These are phyloP conservation scores for Psilocybe mexicana DNA, from an alignment of 1,284 basidiomycete species.

Conservation along the genomic window DNA sequence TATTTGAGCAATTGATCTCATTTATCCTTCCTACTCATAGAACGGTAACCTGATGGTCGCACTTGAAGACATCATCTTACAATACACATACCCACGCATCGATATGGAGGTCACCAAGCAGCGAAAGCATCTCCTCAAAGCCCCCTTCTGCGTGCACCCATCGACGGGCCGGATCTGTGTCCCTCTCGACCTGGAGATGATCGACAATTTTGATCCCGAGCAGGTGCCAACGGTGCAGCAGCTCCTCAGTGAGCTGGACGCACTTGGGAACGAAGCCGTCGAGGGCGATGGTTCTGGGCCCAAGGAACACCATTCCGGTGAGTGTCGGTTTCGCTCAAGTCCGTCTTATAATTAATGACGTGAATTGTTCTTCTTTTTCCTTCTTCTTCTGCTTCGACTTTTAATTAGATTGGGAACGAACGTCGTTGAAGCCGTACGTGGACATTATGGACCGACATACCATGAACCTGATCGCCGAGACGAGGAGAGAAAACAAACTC, in stretches of 20 bases:
- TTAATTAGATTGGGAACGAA: slow-evolving; percentile 63
- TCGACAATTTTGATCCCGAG: slow-evolving; percentile 88
- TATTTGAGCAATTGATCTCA: not conserved
- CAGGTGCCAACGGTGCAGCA: slow-evolving; percentile 85
- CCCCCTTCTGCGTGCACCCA: slow-evolving; percentile 96
- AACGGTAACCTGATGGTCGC: slow-evolving; percentile 37
- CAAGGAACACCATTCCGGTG: slow-evolving; percentile 53
- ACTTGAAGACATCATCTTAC: slow-evolving; percentile 87
- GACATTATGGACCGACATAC: slow-evolving; percentile 86
- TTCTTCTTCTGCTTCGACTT: too few species aligned
- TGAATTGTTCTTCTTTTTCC: not conserved
- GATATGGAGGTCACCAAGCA: slow-evolving; percentile 98
- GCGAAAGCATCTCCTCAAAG: slow-evolving; percentile 96
- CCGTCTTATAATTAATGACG: not conserved
- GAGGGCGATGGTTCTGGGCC: slow-evolving; percentile 30
- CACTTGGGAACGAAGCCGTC: slow-evolving; percentile 29
- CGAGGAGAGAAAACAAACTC: slow-evolving; percentile 49
- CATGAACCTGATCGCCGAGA: slow-evolving; percentile 57
- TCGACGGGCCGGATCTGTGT: slow-evolving; percentile 96
- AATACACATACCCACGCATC: slow-evolving; percentile 95
- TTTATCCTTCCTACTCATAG: not conserved
- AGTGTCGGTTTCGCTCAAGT: slow-evolving; percentile 10
- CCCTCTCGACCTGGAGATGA: slow-evolving; percentile 77
- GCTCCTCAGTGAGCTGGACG: slow-evolving; percentile 79
- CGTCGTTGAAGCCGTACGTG: slow-evolving; percentile 85